These are phyloP conservation scores for Zygosaccharomyces sapae DNA, from an alignment of 1,139 yeast genomes.

Conservation along the genomic window DNA sequence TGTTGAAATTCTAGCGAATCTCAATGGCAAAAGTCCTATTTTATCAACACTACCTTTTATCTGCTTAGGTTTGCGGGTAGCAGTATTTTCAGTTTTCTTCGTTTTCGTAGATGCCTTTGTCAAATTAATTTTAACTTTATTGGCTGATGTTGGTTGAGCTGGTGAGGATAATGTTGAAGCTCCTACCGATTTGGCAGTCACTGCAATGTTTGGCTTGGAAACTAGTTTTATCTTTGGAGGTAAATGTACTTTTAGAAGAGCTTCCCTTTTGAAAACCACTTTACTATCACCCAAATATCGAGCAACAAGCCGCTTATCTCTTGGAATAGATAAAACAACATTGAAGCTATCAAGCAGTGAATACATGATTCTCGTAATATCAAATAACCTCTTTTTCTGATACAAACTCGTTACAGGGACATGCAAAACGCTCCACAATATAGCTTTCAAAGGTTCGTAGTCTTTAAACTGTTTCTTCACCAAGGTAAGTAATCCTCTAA, in stretches of 20 bases:
- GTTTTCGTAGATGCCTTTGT: conserved; percentile 13
- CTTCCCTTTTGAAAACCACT: conserved; percentile 36
- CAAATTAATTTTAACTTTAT: conserved; percentile 18
- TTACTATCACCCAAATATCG: conserved; percentile 38
- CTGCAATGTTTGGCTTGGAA: conserved; percentile 8
- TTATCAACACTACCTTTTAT: conserved; percentile 23
- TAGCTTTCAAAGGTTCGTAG: conserved; percentile 57
- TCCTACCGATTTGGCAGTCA: conserved; percentile 10
- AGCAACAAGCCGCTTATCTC: conserved; percentile 62
- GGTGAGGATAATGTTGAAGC: conserved; percentile 5
- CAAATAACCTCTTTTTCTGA: conserved; percentile 61
- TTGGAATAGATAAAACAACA: conserved; percentile 63
- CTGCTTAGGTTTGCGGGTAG: conserved; percentile 9
- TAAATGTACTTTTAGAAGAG: conserved; percentile 36
- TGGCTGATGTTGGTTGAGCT: conserved; percentile 8
- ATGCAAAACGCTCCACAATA: conserved; percentile 70
- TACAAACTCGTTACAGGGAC: conserved; percentile 55
- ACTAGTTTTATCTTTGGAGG: conserved; percentile 24
- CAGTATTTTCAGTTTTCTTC: conserved; percentile 3
- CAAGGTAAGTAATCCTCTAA: conserved; percentile 52
- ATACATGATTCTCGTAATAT: conserved; percentile 61
- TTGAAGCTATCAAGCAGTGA: conserved; percentile 57
- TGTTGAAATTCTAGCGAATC: conserved; percentile 31
- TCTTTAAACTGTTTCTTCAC: conserved; percentile 60
- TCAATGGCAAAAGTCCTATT: conserved; percentile 32